Evolutionary conservation across 345 rosid species (phyloP).

Genomic region (Eutrema japonicum): DNA sequence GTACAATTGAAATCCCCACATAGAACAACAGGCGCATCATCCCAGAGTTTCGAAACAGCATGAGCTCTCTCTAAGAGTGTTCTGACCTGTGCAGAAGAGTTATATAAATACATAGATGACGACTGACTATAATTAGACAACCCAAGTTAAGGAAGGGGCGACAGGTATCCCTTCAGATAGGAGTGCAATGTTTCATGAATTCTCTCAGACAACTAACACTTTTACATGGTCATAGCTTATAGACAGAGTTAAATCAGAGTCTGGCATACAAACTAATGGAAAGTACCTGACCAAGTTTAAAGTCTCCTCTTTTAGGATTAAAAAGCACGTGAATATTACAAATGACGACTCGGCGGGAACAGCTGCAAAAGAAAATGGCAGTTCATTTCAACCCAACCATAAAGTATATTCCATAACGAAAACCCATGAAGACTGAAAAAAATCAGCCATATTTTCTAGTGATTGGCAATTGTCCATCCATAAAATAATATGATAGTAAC

Average conservation of each 20-base stretch:
- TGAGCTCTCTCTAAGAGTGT: conserved; percentile 74
- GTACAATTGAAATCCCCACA: conserved; percentile 98
- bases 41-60: conserved; percentile 77
- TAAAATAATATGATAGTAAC: conserved; percentile 22
- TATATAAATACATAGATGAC: conserved; percentile 7
- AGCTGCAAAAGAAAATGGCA: conserved; percentile 52
- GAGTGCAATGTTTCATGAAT: conserved; percentile 17
- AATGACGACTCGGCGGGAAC: conserved; percentile 61
- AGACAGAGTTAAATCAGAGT: neutral
- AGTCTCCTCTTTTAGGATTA: conserved; percentile 97
- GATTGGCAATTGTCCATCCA: conserved; percentile 18
- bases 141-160: conserved; percentile 11
- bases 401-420: conserved; percentile 17
- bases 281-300: conserved; percentile 91
- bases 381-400: conserved; percentile 21
- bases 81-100: conserved; percentile 62
- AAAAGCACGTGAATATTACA: conserved; percentile 94
- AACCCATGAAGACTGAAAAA: conserved; percentile 12
- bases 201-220: neutral
- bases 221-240: conserved; percentile 9
- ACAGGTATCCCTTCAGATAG: neutral
- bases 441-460: conserved; percentile 10
- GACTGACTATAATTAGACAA: conserved; percentile 10
- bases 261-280: conserved; percentile 10
- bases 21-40: conserved; percentile 85